Percentiles rank a stretch among this genome's conserved stretches.
phyloP scores from a whole-genome alignment of 441 rosid species.

The Cnidoscolus chayamansa region DNA sequence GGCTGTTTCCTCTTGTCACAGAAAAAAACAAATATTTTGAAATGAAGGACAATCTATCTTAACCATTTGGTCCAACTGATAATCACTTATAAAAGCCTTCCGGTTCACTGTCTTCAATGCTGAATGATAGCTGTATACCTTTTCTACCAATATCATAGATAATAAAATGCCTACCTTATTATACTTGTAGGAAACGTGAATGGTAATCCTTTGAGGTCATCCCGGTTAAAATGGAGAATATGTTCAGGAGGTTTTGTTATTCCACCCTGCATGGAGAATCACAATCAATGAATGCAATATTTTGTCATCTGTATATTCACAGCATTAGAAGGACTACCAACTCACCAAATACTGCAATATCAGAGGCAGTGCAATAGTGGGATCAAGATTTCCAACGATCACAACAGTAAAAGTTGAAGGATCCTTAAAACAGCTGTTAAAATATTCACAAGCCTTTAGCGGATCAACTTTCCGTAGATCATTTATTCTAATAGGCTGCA shows the following conservation, averaged over 20 bases:
- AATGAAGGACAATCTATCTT: neutral
- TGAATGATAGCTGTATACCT: neutral
- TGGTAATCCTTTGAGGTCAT: conserved; percentile 86
- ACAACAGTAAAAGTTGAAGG: conserved; percentile 89
- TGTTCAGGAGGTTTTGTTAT: conserved; percentile 78
- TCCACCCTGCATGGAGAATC: conserved; percentile 61
- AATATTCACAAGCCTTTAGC: conserved; percentile 80
- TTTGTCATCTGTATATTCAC: conserved; percentile 8
- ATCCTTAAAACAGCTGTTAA: conserved; percentile 81
- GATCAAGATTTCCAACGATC: conserved; percentile 85
- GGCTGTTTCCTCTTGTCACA: neutral
- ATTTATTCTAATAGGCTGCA: conserved; percentile 75
- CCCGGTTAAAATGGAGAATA: conserved; percentile 61
- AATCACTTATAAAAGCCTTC: neutral
- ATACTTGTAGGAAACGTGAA: conserved; percentile 66
- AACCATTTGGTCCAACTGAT: neutral
- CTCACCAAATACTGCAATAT: conserved; percentile 86
- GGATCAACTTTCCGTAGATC: conserved; percentile 86
- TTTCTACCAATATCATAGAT: conserved; percentile 4
- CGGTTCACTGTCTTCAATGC: neutral
- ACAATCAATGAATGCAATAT: conserved; percentile 21
- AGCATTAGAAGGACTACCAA: conserved; percentile 23
- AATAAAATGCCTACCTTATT: conserved; percentile 46
- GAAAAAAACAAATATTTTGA: neutral
- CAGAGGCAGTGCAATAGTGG: conserved; percentile 65